Conservation (phyloP, 2,329 filamentous ascomycete species). For the Talaromyces verruculosus region DNA sequence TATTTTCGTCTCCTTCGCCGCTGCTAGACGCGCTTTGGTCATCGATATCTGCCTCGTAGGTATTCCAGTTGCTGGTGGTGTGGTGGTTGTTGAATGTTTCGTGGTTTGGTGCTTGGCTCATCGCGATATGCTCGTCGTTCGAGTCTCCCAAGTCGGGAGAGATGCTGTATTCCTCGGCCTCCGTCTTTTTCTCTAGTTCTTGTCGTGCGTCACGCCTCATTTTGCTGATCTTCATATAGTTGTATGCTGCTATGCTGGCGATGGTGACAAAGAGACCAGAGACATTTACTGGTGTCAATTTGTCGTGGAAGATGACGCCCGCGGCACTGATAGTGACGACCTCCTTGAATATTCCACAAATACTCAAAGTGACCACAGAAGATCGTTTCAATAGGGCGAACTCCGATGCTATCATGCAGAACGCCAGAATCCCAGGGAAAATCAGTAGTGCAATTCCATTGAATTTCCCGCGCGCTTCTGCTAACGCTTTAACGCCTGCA, state of each 20-base stretch:
- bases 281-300: constrained; percentile 82
- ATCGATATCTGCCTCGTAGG: constrained; percentile 31
- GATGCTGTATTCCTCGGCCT: constrained; percentile 18
- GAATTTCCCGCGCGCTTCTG: constrained; percentile 65
- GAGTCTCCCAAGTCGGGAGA: constrained; percentile 12
- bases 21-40: constrained; percentile 23
- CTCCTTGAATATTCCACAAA: constrained; percentile 98
- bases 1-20: constrained; percentile 27
- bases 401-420: constrained; percentile 94
- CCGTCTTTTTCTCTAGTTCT: constrained; percentile 17
- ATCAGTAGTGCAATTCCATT: constrained; percentile 72
- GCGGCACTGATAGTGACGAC: constrained; percentile 93
- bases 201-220: constrained; percentile 75
- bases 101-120: constrained; percentile 16
- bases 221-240: constrained; percentile 87
- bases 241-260: constrained; percentile 81
- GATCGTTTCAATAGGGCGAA: constrained; percentile 94
- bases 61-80: constrained; percentile 27
- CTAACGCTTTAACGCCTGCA: constrained; percentile 64
- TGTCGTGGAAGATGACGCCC: constrained; percentile 83
- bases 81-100: constrained; percentile 14
- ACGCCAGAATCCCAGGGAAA: constrained; percentile 87
- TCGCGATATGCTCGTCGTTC: constrained; percentile 8
- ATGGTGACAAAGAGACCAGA: constrained; percentile 86
- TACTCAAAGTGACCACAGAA: constrained; percentile 90